Percentiles rank a stretch among this genome's conserved stretches.
These are phyloP conservation scores for Paraglomus occultum DNA, from an alignment of 192 early-diverging fungal genomes.

Conservation along the genomic window DNA sequence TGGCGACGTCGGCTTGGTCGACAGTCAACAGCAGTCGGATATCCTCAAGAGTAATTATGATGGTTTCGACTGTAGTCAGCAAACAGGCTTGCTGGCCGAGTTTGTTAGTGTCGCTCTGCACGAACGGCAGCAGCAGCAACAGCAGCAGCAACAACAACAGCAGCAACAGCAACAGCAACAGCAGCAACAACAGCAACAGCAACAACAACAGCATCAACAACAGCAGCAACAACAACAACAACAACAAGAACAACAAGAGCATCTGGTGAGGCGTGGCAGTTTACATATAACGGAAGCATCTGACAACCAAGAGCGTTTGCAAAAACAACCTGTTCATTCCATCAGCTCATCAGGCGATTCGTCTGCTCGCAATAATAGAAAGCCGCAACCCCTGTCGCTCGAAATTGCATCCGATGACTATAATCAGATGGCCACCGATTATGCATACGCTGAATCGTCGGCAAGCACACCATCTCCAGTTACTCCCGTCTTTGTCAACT, in stretches of 20 bases:
- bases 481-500: conserved; percentile 23
- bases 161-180: conserved; percentile 4
- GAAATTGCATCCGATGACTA: conserved; percentile 2
- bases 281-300: neutral
- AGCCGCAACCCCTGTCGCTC: conserved; percentile 13
- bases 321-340: neutral
- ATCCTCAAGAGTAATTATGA: too few species aligned
- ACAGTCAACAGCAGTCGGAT: too few species aligned
- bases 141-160: conserved; percentile 5
- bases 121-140: neutral
- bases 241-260: conserved; percentile 8
- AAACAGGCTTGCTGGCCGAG: too few species aligned
- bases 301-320: neutral
- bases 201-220: neutral
- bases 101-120: neutral
- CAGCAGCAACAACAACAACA: neutral
- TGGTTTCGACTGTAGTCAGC: too few species aligned
- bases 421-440: neutral
- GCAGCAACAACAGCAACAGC: neutral
- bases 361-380: conserved; percentile 4
- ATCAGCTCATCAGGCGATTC: neutral
- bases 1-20: too few species aligned
- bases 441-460: neutral
- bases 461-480: conserved; percentile 15
- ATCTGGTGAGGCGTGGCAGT: neutral